Percentiles rank a stretch among this genome's conserved stretches.
These are phyloP conservation scores for Trichosporon sp. DNA, from an alignment of 1,284 basidiomycete species.

Conservation along the genomic window DNA sequence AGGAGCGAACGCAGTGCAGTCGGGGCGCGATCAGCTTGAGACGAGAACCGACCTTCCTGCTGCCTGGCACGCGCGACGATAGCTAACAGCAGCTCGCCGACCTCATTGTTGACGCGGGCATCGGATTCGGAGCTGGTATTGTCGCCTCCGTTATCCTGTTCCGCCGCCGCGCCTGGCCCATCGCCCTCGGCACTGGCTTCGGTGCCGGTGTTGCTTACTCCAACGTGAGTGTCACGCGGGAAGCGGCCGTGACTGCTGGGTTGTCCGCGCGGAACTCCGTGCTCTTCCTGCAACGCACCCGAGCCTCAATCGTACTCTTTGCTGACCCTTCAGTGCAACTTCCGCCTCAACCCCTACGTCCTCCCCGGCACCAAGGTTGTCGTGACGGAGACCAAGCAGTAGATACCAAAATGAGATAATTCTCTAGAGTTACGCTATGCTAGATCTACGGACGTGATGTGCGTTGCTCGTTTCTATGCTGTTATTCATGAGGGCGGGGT, in stretches of 20 bases:
- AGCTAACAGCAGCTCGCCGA: conserved; percentile 49
- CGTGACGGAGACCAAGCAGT: conserved; percentile 47
- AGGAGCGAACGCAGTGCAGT: too few species aligned
- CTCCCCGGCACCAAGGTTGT: conserved; percentile 81
- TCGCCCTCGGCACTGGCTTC: conserved; percentile 80
- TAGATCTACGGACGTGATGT: neutral
- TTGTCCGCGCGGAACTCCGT: neutral
- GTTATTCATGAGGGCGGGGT: neutral
- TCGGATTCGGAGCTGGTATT: conserved; percentile 91
- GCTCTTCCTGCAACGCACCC: neutral
- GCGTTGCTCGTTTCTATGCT: neutral
- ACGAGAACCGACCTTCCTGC: too few species aligned
- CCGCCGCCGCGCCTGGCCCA: conserved; percentile 92
- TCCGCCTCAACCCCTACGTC: conserved; percentile 89
- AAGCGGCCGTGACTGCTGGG: neutral
- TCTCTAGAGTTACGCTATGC: conserved; percentile 7
- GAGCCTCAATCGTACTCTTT: neutral
- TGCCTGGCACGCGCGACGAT: too few species aligned
- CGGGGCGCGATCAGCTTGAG: too few species aligned
- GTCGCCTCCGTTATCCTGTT: conserved; percentile 92
- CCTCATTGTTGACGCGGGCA: conserved; percentile 64
- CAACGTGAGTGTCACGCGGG: conserved; percentile 36
- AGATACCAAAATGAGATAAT: conserved; percentile 4
- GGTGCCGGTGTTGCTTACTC: conserved; percentile 72
- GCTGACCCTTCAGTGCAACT: conserved; percentile 66